Evolutionary conservation across 2,329 filamentous ascomycete genomes (phyloP).

Genomic region (Colletotrichum aenigma): DNA sequence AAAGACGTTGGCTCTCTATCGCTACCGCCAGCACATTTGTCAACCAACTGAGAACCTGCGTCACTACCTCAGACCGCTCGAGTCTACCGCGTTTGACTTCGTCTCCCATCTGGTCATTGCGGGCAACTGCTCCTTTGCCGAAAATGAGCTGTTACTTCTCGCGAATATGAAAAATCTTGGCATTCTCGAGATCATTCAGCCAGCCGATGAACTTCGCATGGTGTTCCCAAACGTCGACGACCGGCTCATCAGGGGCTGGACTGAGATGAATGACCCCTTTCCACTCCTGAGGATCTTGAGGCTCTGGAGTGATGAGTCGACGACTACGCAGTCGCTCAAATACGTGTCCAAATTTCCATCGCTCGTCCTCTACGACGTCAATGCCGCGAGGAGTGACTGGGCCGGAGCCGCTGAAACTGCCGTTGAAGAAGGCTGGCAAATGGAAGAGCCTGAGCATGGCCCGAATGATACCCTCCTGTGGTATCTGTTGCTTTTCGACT

Average conservation of each 20-base stretch:
- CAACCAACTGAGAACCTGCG: conserved; percentile 35
- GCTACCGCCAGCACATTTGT: conserved; percentile 44
- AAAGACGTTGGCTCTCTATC: conserved; percentile 39
- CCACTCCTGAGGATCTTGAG: conserved; percentile 50
- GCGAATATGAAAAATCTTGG: conserved; percentile 50
- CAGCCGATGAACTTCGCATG: conserved; percentile 28
- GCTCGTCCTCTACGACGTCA: conserved; percentile 49
- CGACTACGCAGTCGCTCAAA: conserved; percentile 42
- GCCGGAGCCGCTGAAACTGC: conserved; percentile 25
- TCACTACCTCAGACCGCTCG: conserved; percentile 41
- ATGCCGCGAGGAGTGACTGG: conserved; percentile 41
- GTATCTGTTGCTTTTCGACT: conserved; percentile 39
- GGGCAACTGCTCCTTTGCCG: conserved; percentile 36
- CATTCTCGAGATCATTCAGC: conserved; percentile 50
- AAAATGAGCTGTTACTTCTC: conserved; percentile 44
- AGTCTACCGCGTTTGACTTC: conserved; percentile 39
- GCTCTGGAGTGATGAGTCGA: conserved; percentile 46
- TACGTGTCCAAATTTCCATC: conserved; percentile 47
- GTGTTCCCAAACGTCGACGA: conserved; percentile 46
- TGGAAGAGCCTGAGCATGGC: conserved; percentile 25
- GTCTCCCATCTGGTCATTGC: conserved; percentile 46
- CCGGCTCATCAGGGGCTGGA: conserved; percentile 51
- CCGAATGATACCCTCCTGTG: conserved; percentile 35
- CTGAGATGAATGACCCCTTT: conserved; percentile 44
- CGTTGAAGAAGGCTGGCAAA: conserved; percentile 36